phyloP scores from a whole-genome alignment of 2,329 filamentous ascomycete genomes.

The Orbilia quercus region DNA sequence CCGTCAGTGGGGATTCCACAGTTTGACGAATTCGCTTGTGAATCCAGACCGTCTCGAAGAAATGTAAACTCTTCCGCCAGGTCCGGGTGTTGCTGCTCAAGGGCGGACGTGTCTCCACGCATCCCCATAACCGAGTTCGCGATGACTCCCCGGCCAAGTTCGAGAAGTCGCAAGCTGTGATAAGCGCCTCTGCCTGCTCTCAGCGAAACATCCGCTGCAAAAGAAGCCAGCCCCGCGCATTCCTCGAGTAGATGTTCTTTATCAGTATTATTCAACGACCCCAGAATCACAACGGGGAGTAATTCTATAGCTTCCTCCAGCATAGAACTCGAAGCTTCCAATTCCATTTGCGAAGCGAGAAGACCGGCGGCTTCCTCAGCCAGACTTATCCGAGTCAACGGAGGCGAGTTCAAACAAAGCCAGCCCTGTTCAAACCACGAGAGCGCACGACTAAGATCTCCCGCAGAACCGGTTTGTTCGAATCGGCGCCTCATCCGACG shows the following conservation, averaged over 20 bases:
- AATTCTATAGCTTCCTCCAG: slow-evolving; percentile 36
- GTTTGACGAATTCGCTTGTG: slow-evolving; percentile 3
- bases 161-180: slow-evolving; percentile 55
- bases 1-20: background rate
- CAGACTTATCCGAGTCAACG: background rate
- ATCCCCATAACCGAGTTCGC: slow-evolving; percentile 58
- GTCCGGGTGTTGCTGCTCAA: slow-evolving; percentile 26
- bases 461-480: slow-evolving; percentile 6
- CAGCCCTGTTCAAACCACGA: slow-evolving; percentile 9
- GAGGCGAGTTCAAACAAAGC: background rate
- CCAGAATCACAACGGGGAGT: slow-evolving; percentile 16
- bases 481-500: background rate
- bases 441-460: slow-evolving; percentile 12
- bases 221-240: slow-evolving; percentile 21
- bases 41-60: slow-evolving; percentile 46
- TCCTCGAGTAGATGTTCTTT: slow-evolving; percentile 21
- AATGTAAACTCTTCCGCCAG: slow-evolving; percentile 47
- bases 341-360: slow-evolving; percentile 4
- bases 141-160: slow-evolving; percentile 60
- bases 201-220: slow-evolving; percentile 19
- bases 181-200: slow-evolving; percentile 6
- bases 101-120: slow-evolving; percentile 50
- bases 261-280: slow-evolving; percentile 19
- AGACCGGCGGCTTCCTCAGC: slow-evolving; percentile 1
- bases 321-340: slow-evolving; percentile 17